Evolutionary conservation across 2,329 filamentous ascomycete genomes (phyloP), one percentile per base, ranked within the genome.

Genomic region (Scedosporium boydii): DNA sequence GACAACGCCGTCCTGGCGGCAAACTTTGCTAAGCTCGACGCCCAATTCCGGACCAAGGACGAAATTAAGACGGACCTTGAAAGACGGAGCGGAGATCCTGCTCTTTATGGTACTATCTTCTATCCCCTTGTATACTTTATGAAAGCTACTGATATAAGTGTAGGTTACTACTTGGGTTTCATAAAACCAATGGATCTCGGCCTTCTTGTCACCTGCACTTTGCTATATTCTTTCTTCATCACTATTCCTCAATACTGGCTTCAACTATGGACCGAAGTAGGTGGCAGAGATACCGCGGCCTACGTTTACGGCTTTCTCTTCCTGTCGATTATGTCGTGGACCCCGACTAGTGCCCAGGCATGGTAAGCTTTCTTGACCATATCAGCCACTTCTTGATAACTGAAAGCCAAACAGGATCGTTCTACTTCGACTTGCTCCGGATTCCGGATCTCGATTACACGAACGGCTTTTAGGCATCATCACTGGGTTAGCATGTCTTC

Each of bases 401-500:
- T 46, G 3, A 10, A 18, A 16, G 5, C 14, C n/a, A 6, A 42
- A 29, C 6, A 77, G 76, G 71, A 67, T 70, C 4, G 68, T 68
- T 16, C 12, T 69, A 0, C 70, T 77, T 6, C 68, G 67, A 10
- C 61, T 78, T 41, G 74, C 75, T 5, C 72, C 74, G 2, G 67
- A 67, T 27, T 78, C 77, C 1, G 77, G 77, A 1, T 56, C 64
- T 0, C 56, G 12, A 9, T 68, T 70, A 53, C 74, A 78, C 62
- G 61, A 67, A 16, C 67, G 65, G 9, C 70, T 77, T 6, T 56
- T 78, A 1, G 10, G 64, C 7, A 73, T 69, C 3, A 65, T 76
- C 2, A 68, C 67, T 4, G 46, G 67, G 68, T 73, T 56, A 55
- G 4, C 63, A 70, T 1, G 67, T 70, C 7, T 66, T 69, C 65